A percentile compares a stretch with the other conserved stretches of the same genome.
Evolutionary conservation across 1,284 basidiomycete species (phyloP).

Genomic region (Ceratobasidium sp.): DNA sequence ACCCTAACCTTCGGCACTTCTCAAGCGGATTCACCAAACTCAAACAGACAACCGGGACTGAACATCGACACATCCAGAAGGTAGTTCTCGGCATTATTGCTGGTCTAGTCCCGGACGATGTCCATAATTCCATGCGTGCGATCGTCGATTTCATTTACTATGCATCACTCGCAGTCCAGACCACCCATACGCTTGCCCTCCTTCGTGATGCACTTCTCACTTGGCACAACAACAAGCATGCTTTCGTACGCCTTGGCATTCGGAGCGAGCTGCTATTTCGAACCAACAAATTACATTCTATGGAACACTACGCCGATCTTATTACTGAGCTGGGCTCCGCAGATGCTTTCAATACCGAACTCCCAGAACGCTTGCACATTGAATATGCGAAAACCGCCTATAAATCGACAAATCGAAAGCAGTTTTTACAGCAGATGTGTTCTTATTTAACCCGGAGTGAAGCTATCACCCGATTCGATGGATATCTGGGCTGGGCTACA

Average conservation of each 20-base stretch:
- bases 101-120: conserved; percentile 1
- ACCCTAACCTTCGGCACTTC: conserved; percentile 22
- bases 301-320: conserved; percentile 32
- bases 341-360: conserved; percentile 43
- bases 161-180: conserved; percentile 44
- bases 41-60: neutral
- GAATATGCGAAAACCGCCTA: conserved; percentile 43
- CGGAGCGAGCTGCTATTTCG: no score
- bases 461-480: neutral
- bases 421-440: conserved; percentile 35
- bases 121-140: neutral
- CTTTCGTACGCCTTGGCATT: conserved; percentile 48
- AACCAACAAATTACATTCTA: conserved; percentile 42
- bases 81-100: conserved; percentile 2
- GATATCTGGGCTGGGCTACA: neutral
- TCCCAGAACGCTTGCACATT: conserved; percentile 45
- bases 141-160: conserved; percentile 50
- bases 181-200: conserved; percentile 45
- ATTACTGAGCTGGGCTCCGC: conserved; percentile 35
- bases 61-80: conserved; percentile 33
- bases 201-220: conserved; percentile 45
- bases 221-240: conserved; percentile 49
- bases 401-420: conserved; percentile 36
- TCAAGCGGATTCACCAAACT: neutral
- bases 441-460: conserved; percentile 28